These are phyloP conservation scores for Gossypium mustelinum DNA, from an alignment of 345 rosid genomes.

Conservation along the genomic window DNA sequence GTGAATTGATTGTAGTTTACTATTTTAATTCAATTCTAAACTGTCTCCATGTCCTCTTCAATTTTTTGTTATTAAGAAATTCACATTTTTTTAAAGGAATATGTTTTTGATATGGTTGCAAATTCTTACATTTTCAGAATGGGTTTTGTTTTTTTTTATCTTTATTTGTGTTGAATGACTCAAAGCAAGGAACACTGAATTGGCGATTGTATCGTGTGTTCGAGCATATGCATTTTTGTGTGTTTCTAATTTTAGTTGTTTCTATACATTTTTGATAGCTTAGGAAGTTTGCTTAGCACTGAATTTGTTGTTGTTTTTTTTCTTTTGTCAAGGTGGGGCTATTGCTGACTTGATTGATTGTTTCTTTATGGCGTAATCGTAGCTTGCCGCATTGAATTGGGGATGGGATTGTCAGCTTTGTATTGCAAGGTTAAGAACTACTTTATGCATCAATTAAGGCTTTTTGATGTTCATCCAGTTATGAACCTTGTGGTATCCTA, in stretches of 20 bases:
- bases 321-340: constrained; percentile 3
- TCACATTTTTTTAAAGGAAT: background rate
- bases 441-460: constrained; percentile 16
- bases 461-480: constrained; percentile 8
- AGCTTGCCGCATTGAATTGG: constrained; percentile 12
- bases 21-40: constrained; percentile 3
- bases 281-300: background rate
- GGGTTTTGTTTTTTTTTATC: background rate
- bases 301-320: background rate
- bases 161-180: background rate
- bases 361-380: constrained; percentile 12
- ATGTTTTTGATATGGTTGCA: background rate
- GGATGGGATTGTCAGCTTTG: constrained; percentile 26
- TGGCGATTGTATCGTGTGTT: background rate
- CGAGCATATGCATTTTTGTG: background rate
- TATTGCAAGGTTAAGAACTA: constrained; percentile 17
- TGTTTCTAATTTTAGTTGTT: background rate
- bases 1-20: constrained; percentile 5
- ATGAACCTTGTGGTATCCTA: constrained; percentile 20
- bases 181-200: background rate
- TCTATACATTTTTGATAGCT: background rate
- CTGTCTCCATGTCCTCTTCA: constrained; percentile 1
- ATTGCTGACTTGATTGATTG: constrained; percentile 1
- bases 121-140: background rate
- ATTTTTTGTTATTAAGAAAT: constrained; percentile 5